These are phyloP conservation scores for Domatiomyces globalis DNA, from an alignment of 2,329 filamentous ascomycete species.

Conservation along the genomic window DNA sequence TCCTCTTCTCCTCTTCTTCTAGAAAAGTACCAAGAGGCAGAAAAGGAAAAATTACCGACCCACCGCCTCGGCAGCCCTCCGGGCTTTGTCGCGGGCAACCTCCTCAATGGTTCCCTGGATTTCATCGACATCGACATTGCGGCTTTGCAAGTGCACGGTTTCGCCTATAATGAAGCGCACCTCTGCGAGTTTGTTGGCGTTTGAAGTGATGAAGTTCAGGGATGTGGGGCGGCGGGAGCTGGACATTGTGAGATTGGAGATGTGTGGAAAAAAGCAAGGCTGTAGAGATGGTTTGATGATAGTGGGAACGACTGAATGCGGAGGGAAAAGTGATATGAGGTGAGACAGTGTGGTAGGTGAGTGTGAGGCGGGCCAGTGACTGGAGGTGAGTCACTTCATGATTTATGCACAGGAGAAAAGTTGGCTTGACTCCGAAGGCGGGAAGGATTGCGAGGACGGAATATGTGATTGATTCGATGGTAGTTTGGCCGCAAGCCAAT, in stretches of 20 bases:
- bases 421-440: too few relatives aligned
- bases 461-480: too few relatives aligned
- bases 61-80: conserved; percentile 64
- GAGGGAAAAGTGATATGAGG: too few relatives aligned
- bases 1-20: not conserved
- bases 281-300: too few relatives aligned
- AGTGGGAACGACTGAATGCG: too few relatives aligned
- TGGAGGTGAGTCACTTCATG: too few relatives aligned
- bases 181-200: conserved; percentile 84
- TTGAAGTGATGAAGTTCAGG: conserved; percentile 92
- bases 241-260: not conserved
- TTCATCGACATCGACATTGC: conserved; percentile 56
- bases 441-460: too few relatives aligned
- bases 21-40: not conserved
- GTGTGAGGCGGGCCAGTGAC: too few relatives aligned
- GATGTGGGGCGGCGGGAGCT: conserved; percentile 12
- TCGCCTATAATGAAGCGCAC: conserved; percentile 73
- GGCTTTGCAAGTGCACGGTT: conserved; percentile 54
- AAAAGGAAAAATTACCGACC: conserved; percentile 16
- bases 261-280: not conserved
- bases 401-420: too few relatives aligned
- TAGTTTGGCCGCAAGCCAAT: too few relatives aligned
- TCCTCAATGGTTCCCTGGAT: conserved; percentile 88
- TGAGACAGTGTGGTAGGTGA: too few relatives aligned
- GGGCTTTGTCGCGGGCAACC: conserved; percentile 77